These are phyloP conservation scores for Fusarium marasasianum DNA, from an alignment of 2,329 filamentous ascomycete genomes.

Conservation along the genomic window DNA sequence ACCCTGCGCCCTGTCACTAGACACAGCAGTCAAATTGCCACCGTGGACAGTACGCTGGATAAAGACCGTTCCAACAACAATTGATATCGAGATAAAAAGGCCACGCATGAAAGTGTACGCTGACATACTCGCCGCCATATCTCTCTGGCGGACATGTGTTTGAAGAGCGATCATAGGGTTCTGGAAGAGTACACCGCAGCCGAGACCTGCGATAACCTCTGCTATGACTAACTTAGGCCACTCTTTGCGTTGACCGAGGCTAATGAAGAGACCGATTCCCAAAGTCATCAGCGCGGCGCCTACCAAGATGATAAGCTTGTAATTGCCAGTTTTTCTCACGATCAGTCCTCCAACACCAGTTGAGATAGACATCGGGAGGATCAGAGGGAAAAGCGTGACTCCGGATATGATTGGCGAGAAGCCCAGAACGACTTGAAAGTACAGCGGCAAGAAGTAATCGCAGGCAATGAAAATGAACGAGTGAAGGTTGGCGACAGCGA, in stretches of 20 bases:
- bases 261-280: slow-evolving; percentile 70
- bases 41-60: slow-evolving; percentile 61
- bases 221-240: slow-evolving; percentile 67
- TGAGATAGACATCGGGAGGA: slow-evolving; percentile 70
- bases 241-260: slow-evolving; percentile 62
- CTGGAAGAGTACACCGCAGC: slow-evolving; percentile 75
- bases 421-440: slow-evolving; percentile 80
- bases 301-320: slow-evolving; percentile 65
- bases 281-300: slow-evolving; percentile 69
- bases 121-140: slow-evolving; percentile 72
- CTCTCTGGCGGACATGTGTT: slow-evolving; percentile 66
- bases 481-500: slow-evolving; percentile 75
- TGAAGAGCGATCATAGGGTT: slow-evolving; percentile 75
- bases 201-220: slow-evolving; percentile 70
- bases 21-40: slow-evolving; percentile 26
- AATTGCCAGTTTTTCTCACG: slow-evolving; percentile 71
- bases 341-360: slow-evolving; percentile 66
- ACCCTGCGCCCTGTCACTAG: not conserved
- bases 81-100: slow-evolving; percentile 71
- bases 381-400: slow-evolving; percentile 77
- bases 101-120: slow-evolving; percentile 74
- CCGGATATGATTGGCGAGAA: slow-evolving; percentile 75
- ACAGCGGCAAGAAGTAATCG: slow-evolving; percentile 83
- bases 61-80: slow-evolving; percentile 78
- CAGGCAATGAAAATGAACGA: slow-evolving; percentile 79